Evolutionary conservation across 768 basidiomycete species (phyloP).

Genomic region (Boletellus sp.): DNA sequence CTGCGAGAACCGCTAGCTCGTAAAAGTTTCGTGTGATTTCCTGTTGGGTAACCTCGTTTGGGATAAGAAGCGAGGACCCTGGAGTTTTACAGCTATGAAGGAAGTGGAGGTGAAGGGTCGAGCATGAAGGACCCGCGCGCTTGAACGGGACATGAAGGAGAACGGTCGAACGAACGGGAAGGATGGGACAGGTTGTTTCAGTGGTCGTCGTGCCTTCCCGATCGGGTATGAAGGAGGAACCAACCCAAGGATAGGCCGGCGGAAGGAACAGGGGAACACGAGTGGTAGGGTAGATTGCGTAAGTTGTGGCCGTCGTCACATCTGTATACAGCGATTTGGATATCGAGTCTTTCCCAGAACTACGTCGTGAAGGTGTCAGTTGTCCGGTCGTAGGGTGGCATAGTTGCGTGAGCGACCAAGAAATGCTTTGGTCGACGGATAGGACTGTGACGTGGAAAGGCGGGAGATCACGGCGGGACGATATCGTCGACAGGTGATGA

Average conservation of each 20-base stretch:
- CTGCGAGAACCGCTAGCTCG: slow-evolving; percentile 62
- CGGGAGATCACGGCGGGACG: slow-evolving; percentile 39
- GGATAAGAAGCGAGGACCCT: slow-evolving; percentile 35
- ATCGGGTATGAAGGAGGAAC: slow-evolving; percentile 34
- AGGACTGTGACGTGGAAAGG: slow-evolving; percentile 59
- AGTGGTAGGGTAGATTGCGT: slow-evolving; percentile 43
- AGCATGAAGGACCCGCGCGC: slow-evolving; percentile 35
- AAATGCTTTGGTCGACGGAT: slow-evolving; percentile 54
- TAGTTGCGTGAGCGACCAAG: slow-evolving; percentile 54
- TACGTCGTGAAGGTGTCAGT: slow-evolving; percentile 26
- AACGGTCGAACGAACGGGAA: slow-evolving; percentile 55
- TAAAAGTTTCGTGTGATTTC: slow-evolving; percentile 70
- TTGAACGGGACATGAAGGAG: slow-evolving; percentile 53
- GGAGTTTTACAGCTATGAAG: slow-evolving; percentile 47
- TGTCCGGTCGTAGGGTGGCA: slow-evolving; percentile 19
- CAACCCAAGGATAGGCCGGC: slow-evolving; percentile 26
- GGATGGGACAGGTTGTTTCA: slow-evolving; percentile 38
- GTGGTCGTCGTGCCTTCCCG: slow-evolving; percentile 17
- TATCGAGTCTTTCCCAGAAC: slow-evolving; percentile 29
- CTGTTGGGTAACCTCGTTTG: slow-evolving; percentile 33
- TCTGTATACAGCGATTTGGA: slow-evolving; percentile 33
- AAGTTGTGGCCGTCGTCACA: slow-evolving; percentile 40
- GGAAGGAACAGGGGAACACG: slow-evolving; percentile 42
- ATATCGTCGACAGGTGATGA: slow-evolving; percentile 42
- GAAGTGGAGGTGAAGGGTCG: slow-evolving; percentile 60